phyloP scores from a whole-genome alignment of 106 monocot genomes.

The Alisma plantagoaquatica region DNA sequence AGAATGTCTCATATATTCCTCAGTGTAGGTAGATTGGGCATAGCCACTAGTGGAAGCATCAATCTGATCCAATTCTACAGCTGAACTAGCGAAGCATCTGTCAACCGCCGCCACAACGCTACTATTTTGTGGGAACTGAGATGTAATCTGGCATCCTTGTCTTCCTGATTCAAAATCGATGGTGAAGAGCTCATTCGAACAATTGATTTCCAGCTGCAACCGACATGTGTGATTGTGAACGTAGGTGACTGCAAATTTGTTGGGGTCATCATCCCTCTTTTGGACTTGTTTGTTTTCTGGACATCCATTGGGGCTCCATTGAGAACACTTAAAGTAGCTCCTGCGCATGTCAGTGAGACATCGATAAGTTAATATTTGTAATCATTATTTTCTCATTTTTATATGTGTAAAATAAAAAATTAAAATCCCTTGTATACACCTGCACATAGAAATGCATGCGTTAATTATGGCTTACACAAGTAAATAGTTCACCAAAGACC shows the following conservation, averaged over 20 bases:
- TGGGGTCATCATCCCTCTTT: slow-evolving; percentile 28
- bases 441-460: too few relatives aligned
- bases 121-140: too few relatives aligned
- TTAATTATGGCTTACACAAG: background rate
- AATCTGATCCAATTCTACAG: too few relatives aligned
- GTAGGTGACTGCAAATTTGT: slow-evolving; percentile 37
- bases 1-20: too few relatives aligned
- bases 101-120: too few relatives aligned
- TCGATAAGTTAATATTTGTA: background rate
- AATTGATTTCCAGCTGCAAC: too few relatives aligned
- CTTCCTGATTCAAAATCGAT: background rate
- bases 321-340: slow-evolving; percentile 61
- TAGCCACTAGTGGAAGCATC: too few relatives aligned
- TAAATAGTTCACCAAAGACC: background rate
- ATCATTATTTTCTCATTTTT: too few relatives aligned
- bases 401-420: background rate
- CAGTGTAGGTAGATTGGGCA: too few relatives aligned
- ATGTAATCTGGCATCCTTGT: too few relatives aligned
- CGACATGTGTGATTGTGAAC: slow-evolving; percentile 35
- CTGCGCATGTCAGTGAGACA: slow-evolving; percentile 16
- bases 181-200: background rate
- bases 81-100: too few relatives aligned
- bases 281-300: slow-evolving; percentile 55
- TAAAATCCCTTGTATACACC: too few relatives aligned
- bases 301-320: slow-evolving; percentile 35